phyloP scores from a whole-genome alignment of 1,284 basidiomycete genomes.

The Papiliotrema nemorosa region DNA sequence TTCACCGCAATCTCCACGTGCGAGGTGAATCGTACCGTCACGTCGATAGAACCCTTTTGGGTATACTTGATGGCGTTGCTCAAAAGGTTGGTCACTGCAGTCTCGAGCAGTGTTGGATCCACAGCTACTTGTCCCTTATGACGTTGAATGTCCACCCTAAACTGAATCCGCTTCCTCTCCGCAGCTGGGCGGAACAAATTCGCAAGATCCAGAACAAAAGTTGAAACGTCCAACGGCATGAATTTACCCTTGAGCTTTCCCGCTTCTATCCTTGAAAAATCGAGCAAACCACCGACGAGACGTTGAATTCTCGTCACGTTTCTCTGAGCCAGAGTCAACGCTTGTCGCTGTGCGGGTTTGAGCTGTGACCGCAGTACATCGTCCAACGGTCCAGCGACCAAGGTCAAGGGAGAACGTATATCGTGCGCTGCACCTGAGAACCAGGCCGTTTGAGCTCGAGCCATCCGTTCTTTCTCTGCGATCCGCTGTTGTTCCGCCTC shows the following conservation, averaged over 20 bases:
- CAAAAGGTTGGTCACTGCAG: constrained; percentile 42
- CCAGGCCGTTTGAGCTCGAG: constrained; percentile 45
- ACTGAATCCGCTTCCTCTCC: constrained; percentile 30
- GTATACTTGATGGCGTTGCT: constrained; percentile 48
- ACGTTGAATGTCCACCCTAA: constrained; percentile 37
- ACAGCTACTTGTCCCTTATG: constrained; percentile 35
- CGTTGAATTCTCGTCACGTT: constrained; percentile 39
- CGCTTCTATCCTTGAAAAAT: constrained; percentile 44
- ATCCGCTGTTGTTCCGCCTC: constrained; percentile 44
- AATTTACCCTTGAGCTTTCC: constrained; percentile 42
- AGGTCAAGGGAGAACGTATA: constrained; percentile 40
- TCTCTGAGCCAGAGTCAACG: constrained; percentile 35
- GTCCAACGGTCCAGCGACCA: constrained; percentile 37
- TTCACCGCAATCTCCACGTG: constrained; percentile 36
- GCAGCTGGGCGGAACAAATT: constrained; percentile 43
- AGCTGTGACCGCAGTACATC: constrained; percentile 32
- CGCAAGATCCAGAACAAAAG: constrained; percentile 43
- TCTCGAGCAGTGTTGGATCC: constrained; percentile 49
- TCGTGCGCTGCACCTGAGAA: constrained; percentile 49
- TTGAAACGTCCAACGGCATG: constrained; percentile 39
- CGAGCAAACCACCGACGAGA: constrained; percentile 45
- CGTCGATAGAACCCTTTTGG: constrained; percentile 29
- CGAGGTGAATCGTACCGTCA: constrained; percentile 22
- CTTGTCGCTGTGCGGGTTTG: constrained; percentile 18
- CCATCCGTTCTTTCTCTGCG: constrained; percentile 46